Percentiles rank a stretch among this genome's conserved stretches.
Evolutionary conservation across 371 early-diverging fungal species (phyloP).

Genomic region (Mucor racemosus): DNA sequence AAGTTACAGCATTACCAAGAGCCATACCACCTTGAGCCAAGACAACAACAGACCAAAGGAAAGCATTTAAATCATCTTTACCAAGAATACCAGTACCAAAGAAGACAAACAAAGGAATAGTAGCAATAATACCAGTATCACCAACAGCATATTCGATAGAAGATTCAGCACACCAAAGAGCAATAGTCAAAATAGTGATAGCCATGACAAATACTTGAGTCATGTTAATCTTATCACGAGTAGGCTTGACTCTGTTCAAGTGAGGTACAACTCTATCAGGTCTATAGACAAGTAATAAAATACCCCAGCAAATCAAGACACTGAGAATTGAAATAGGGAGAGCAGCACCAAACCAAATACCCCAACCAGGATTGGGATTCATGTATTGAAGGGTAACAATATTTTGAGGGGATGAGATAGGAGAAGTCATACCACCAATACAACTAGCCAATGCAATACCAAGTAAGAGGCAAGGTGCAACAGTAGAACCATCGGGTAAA

Average conservation of each 20-base stretch:
- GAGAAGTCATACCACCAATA: conserved; percentile 96
- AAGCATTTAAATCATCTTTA: conserved; percentile 95
- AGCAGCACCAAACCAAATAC: conserved; percentile 81
- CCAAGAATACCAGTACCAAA: conserved; percentile 87
- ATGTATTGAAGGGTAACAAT: conserved; percentile 86
- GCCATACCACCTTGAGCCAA: conserved; percentile 95
- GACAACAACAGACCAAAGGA: conserved; percentile 92
- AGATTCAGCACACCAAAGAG: conserved; percentile 88
- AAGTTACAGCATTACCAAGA: conserved; percentile 90
- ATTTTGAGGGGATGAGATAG: conserved; percentile 97
- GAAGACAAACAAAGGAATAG: conserved; percentile 88
- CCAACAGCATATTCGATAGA: conserved; percentile 78
- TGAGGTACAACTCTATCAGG: conserved; percentile 58
- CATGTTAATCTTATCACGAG: conserved; percentile 53
- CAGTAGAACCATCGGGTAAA: conserved; percentile 64
- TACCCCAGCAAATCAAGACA: conserved; percentile 78
- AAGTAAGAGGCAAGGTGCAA: conserved; percentile 84
- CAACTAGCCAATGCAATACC: conserved; percentile 96
- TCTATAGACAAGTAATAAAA: conserved; percentile 72
- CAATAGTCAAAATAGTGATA: conserved; percentile 70
- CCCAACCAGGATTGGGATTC: conserved; percentile 85
- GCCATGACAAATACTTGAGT: conserved; percentile 64
- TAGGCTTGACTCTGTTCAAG: conserved; percentile 55
- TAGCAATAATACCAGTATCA: conserved; percentile 92
- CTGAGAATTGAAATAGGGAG: conserved; percentile 76